Conservation (phyloP, 2,329 filamentous ascomycete species). For the Arthrobotrys sphaeroides region DNA sequence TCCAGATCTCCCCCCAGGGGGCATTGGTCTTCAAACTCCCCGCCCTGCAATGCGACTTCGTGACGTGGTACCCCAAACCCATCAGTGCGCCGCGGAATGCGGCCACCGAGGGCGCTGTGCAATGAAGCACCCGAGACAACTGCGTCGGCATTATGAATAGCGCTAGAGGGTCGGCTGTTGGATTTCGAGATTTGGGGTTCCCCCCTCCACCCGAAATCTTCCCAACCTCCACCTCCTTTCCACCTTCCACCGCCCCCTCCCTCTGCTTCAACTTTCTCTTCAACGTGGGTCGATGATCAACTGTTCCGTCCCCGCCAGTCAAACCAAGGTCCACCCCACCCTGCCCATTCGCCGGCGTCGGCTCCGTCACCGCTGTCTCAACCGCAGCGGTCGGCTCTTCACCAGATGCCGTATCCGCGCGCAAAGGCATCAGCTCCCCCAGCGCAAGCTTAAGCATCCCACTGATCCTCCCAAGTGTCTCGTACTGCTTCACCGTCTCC, state of each 20-base stretch:
- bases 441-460: conserved; percentile 91
- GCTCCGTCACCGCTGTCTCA: not conserved
- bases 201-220: not conserved
- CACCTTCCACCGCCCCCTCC: not conserved
- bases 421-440: conserved; percentile 69
- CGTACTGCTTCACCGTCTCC: conserved; percentile 75
- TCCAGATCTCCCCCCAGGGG: conserved; percentile 88
- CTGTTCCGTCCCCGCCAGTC: not conserved
- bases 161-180: conserved; percentile 70
- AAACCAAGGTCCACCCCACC: not conserved
- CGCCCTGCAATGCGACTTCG: conserved; percentile 86
- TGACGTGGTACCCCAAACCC: conserved; percentile 81
- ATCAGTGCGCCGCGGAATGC: conserved; percentile 82
- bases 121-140: conserved; percentile 80
- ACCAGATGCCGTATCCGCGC: not conserved
- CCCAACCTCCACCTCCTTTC: not conserved
- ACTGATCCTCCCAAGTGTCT: conserved; percentile 80
- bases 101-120: conserved; percentile 79
- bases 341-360: conserved; percentile 22
- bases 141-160: conserved; percentile 82
- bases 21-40: conserved; percentile 95
- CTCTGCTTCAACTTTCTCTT: conserved; percentile 32
- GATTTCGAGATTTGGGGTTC: conserved; percentile 14
- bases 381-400: not conserved
- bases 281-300: not conserved